Evolutionary conservation across 2,329 filamentous ascomycete species (phyloP).

Genomic region (Fusarium protoensiforme): DNA sequence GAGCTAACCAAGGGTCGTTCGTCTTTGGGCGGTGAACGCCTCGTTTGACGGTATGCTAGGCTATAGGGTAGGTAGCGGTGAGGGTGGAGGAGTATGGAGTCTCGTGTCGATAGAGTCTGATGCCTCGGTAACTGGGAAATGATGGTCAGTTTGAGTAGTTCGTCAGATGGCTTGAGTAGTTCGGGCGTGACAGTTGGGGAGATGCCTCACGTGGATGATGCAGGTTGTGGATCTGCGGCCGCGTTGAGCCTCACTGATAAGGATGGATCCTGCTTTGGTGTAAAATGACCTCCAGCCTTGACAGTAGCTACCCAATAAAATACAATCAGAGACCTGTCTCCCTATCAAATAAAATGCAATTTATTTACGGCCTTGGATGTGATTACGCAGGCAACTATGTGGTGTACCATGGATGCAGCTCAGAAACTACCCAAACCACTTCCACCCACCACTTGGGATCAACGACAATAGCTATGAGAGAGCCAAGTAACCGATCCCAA

Average conservation of each 20-base stretch:
- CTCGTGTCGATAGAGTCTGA: slow-evolving; percentile 5
- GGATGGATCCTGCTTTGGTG: background rate
- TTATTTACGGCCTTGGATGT: background rate
- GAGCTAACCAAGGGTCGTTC: slow-evolving; percentile 37
- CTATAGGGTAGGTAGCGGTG: slow-evolving; percentile 44
- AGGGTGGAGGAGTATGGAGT: slow-evolving; percentile 24
- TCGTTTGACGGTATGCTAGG: background rate
- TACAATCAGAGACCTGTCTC: background rate
- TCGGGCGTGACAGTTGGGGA: background rate
- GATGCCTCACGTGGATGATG: slow-evolving; percentile 4
- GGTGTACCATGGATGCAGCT: background rate
- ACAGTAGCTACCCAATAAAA: background rate
- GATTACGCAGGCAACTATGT: background rate
- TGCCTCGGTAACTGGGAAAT: slow-evolving; percentile 21
- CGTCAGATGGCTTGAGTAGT: background rate
- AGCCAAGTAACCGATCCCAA: background rate
- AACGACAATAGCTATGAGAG: background rate
- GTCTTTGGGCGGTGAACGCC: slow-evolving; percentile 39
- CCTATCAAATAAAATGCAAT: background rate
- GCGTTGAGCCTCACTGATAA: slow-evolving; percentile 23
- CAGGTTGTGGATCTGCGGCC: background rate
- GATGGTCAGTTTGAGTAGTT: slow-evolving; percentile 9
- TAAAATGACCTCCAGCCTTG: background rate
- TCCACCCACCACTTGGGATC: background rate
- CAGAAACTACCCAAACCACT: background rate